A percentile compares a stretch with the other conserved stretches of the same genome.
Evolutionary conservation across 345 rosid species (phyloP).

Genomic region (Triadica sebifera): DNA sequence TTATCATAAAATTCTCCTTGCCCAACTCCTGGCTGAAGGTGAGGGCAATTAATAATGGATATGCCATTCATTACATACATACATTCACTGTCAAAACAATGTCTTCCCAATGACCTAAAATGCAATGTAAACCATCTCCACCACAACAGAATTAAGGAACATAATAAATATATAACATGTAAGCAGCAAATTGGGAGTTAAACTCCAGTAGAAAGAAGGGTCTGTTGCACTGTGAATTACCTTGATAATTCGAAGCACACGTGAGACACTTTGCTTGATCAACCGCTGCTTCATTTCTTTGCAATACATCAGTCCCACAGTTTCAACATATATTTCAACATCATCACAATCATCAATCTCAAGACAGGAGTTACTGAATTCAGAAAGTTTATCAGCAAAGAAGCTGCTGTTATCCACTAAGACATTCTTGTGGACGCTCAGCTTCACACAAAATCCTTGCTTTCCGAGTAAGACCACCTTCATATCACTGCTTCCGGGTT

Average conservation of each 20-base stretch:
- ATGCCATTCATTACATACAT: not conserved
- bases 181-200: constrained; percentile 10
- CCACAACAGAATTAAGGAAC: not conserved
- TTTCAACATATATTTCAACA: constrained; percentile 86
- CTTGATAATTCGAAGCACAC: constrained; percentile 87
- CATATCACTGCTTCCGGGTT: constrained; percentile 79
- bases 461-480: constrained; percentile 83
- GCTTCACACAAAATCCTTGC: constrained; percentile 93
- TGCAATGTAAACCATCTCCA: not conserved
- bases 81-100: too few species aligned
- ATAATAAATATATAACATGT: too few species aligned
- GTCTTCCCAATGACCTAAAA: not conserved
- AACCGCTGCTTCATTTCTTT: constrained; percentile 93
- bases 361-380: constrained; percentile 55
- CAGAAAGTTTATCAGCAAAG: constrained; percentile 67
- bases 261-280: constrained; percentile 81
- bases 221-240: constrained; percentile 36
- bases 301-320: constrained; percentile 94
- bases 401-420: constrained; percentile 63
- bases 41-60: not conserved
- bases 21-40: not conserved
- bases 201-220: constrained; percentile 10
- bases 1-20: not conserved
- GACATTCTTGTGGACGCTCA: constrained; percentile 80
- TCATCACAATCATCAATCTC: constrained; percentile 87